Base-by-base conservation (phyloP, 208 protist species). In the Angomonas ambiguus region DNA sequence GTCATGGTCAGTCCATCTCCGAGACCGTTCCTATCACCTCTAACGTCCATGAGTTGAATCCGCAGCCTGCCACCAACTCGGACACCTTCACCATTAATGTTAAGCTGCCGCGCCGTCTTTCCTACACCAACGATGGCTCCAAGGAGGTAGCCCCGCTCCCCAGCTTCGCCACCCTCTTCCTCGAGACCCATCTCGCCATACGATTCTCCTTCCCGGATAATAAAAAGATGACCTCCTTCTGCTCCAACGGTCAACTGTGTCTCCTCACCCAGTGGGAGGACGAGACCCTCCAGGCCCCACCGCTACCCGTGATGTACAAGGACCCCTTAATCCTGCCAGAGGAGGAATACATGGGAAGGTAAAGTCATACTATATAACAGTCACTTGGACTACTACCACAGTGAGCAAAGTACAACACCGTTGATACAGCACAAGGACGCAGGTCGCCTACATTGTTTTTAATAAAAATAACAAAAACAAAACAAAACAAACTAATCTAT, bases 391-490 rank as follows among this genome's bases (percentile, higher is more conserved):
- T n/a, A n/a, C n/a, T n/a, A n/a, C n/a, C n/a, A n/a, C n/a, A n/a
- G n/a, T n/a, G n/a, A n/a, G n/a, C n/a, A n/a, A n/a, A n/a, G n/a
- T n/a, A n/a, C n/a, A n/a, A n/a, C n/a, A n/a, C n/a, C n/a, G n/a
- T n/a, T n/a, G n/a, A n/a, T n/a, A n/a, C n/a, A n/a, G n/a, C n/a
- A n/a, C n/a, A n/a, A n/a, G n/a, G n/a, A n/a, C n/a, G n/a, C n/a
- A n/a, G n/a, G n/a, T n/a, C n/a, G n/a, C n/a, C n/a, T n/a, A n/a
- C n/a, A n/a, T n/a, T n/a, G n/a, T n/a, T n/a, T n/a, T n/a, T n/a
- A n/a, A n/a, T n/a, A 60, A 60, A n/a, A 2, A 32, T n/a, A 60
- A 28, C 8, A 60, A 32, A 11, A 33, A 60, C 30, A 60, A 60
- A 60, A 56, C 18, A 56, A 25, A 56, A 56, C 6, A 56, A 56